Base-by-base conservation (phyloP, 2,329 filamentous ascomycete genomes). In the Ceratocystis harringtonii region DNA sequence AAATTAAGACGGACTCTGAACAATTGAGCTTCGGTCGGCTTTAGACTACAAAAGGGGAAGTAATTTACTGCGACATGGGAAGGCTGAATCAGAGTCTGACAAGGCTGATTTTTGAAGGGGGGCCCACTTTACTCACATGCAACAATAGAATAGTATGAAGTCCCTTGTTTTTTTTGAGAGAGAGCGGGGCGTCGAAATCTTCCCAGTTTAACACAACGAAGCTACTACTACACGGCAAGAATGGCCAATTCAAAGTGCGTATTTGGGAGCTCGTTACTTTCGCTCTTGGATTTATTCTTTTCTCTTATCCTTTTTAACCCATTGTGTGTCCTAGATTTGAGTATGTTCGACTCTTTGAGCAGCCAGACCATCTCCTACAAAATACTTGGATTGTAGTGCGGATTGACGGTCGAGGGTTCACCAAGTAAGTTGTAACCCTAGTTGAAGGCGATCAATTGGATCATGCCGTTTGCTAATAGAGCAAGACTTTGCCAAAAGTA, bases 341-440 rank as follows among this genome's bases (percentile, higher is more conserved):
- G 77, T 99, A 99, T 75, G 92, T 97, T 69, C 90, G 89, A 73
- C 76, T 79, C 61, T 97, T 97, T 72, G 94, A 99, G 79, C 88
- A 88, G 72, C 78, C 85, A 5, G 91, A 96, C 72, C 76, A 77
- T 60, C 78, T 99, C 50, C 81, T 97, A 25, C 90, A 87, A 64
- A 95, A 95, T 73, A 97, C 92, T 30, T 99, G 92, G 91, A 88
- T 97, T 66, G 90, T 97, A 22, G 86, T 99, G 65, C 86, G 94
- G 68, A 86, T 99, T 71, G 94, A 99, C 76, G 94, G 94, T 28
- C 83, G 92, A 69, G 92, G 91, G 19, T 99, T 99, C 76, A 94
- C 92, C 71, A 96, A 95, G 90, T 95, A 78, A 73, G 75, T 41
- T 44, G 5, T n/a, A 63, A 65, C 66, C 62, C 45, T 41, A 30